Conservation (phyloP, 2,329 filamentous ascomycete species). For the Sclerotinia glacialis region DNA sequence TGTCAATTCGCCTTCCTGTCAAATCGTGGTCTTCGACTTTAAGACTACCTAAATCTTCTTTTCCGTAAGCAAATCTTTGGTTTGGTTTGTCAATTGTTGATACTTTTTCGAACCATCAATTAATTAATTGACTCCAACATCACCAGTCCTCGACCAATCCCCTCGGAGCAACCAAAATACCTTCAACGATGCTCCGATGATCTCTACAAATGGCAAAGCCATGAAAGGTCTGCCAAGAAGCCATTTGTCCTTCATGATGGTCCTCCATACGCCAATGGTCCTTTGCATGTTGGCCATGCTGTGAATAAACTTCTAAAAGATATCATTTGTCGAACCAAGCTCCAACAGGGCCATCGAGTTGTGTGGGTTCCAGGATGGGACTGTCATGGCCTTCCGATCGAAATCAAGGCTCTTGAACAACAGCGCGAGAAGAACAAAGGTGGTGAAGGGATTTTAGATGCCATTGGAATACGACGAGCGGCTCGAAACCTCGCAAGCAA, state of each 20-base stretch:
- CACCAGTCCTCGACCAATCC: slow-evolving; percentile 41
- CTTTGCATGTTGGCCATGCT: slow-evolving; percentile 87
- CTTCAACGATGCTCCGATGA: slow-evolving; percentile 79
- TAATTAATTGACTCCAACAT: slow-evolving; percentile 21
- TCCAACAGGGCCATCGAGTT: slow-evolving; percentile 71
- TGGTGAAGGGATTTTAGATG: slow-evolving; percentile 43
- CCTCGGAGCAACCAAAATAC: slow-evolving; percentile 52
- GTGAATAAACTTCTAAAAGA: slow-evolving; percentile 98
- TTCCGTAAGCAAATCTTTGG: slow-evolving; percentile 54
- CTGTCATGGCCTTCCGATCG: slow-evolving; percentile 94
- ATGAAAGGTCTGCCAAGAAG: slow-evolving; percentile 38
- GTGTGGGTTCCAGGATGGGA: slow-evolving; percentile 93
- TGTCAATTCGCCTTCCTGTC: slow-evolving; percentile 34
- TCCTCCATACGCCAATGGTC: slow-evolving; percentile 93
- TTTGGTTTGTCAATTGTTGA: slow-evolving; percentile 23
- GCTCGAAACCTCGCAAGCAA: slow-evolving; percentile 65
- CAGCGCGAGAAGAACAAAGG: slow-evolving; percentile 30
- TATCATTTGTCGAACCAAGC: slow-evolving; percentile 77
- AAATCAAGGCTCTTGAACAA: slow-evolving; percentile 76
- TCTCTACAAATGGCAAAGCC: slow-evolving; percentile 80
- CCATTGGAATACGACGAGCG: slow-evolving; percentile 59
- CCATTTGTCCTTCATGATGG: slow-evolving; percentile 89
- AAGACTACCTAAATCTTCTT: slow-evolving; percentile 70
- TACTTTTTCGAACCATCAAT: slow-evolving; percentile 15
- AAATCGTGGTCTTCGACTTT: slow-evolving; percentile 73